Evolutionary conservation across 176 grass and related monocot genomes (phyloP), one percentile per base, ranked within the genome.

Genomic region (Cenchrus americanus): DNA sequence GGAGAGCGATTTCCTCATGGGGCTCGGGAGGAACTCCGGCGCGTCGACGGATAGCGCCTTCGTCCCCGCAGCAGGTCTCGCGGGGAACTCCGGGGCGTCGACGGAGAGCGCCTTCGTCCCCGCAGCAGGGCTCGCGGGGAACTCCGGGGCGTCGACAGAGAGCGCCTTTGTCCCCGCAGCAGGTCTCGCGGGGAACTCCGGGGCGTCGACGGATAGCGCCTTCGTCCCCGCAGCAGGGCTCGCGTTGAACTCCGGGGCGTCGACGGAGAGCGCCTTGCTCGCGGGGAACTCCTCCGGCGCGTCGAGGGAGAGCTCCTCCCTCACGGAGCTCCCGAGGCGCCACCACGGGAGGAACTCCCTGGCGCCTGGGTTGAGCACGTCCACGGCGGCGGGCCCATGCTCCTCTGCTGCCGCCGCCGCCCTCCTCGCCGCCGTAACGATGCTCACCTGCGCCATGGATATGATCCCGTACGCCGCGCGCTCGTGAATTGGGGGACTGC

Each of bases 271-370:
- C 0, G 8, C 43, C 43, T 44, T 37, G 34, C 8, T 37, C 34
- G 34, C 34, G 6, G 26, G 21, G 70, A 75, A 83, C 70, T 65
- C 34, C 34, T 65, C 34, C 34, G 34, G 34, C 34, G 34, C 34
- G 34, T 37, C 4, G 5, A 12, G 55, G 7, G 80, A 73, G 54
- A 83, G 80, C 26, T 14, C 5, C 59, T 51, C 75, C 27, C 0
- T 23, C 57, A 5, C 58, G 44, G 7, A 0, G 30, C 47, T 32
- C 40, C 19, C 43, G 4, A 48, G 59, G 70, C 71, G 46, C 82
- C 59, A 75, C 82, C 59, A 66, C 21, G 82, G 82, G 27, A 83
- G 46, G 59, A 83, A 83, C 71, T 83, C 82, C 71, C 27, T 27
- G 58, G 82, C 71, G 5, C 1, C 5, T 4, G 82, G 82, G 71